These are phyloP conservation scores for Delphinella strobiligena DNA, from an alignment of 2,329 filamentous ascomycete species.

Conservation along the genomic window DNA sequence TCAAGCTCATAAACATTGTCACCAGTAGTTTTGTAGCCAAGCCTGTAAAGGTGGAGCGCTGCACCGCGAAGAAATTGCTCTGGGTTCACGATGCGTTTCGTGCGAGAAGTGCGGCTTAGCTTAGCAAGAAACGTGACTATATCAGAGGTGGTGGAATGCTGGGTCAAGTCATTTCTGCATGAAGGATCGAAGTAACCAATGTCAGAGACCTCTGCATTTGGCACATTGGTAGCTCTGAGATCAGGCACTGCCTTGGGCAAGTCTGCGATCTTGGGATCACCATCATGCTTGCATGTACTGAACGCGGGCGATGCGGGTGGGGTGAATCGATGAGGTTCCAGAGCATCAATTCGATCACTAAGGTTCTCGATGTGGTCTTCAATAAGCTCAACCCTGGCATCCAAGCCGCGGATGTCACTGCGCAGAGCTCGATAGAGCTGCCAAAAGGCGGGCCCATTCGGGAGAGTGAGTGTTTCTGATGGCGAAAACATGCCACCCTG, in stretches of 20 bases:
- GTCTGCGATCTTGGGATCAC: no score
- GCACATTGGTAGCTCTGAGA: background rate
- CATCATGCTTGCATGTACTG: background rate
- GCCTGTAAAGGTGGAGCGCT: conserved; percentile 1
- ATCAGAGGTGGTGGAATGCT: background rate
- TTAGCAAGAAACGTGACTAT: conserved; percentile 1
- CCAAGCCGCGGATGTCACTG: background rate
- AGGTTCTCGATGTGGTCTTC: background rate
- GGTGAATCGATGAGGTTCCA: background rate
- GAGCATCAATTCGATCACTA: conserved; percentile 1
- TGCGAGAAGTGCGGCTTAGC: conserved; percentile 1
- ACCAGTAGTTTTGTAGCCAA: background rate
- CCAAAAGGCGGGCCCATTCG: background rate
- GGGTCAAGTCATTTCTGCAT: background rate
- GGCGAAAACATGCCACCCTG: no score
- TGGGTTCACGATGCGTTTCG: conserved; percentile 1
- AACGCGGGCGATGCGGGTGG: background rate
- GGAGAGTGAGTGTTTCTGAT: background rate
- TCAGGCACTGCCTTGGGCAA: no score
- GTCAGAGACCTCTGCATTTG: conserved; percentile 1
- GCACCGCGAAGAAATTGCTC: conserved; percentile 3
- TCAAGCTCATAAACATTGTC: background rate
- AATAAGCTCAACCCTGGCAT: background rate
- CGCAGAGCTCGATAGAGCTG: background rate
- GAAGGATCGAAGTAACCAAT: conserved; percentile 2